A percentile compares a stretch with the other conserved stretches of the same genome.
These are phyloP conservation scores for Fusarium succisae DNA, from an alignment of 2,329 filamentous ascomycete genomes.

Conservation along the genomic window DNA sequence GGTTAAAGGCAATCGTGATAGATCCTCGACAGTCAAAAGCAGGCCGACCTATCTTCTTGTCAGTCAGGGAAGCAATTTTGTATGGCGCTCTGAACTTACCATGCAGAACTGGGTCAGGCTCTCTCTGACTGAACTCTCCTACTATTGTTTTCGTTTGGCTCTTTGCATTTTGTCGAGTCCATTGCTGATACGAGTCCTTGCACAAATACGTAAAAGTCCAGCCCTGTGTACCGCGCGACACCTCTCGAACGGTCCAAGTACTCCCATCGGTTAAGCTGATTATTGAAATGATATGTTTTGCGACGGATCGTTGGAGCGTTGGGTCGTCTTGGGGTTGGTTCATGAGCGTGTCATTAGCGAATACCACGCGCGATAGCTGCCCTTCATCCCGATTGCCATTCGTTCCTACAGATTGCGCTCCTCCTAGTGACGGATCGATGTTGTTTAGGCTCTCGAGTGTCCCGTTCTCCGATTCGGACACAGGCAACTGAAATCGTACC, in stretches of 20 bases:
- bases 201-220: slow-evolving; percentile 66
- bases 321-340: slow-evolving; percentile 61
- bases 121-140: slow-evolving; percentile 60
- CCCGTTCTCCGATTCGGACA: slow-evolving; percentile 51
- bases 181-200: slow-evolving; percentile 61
- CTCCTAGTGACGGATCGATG: slow-evolving; percentile 50
- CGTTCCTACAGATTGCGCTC: slow-evolving; percentile 32
- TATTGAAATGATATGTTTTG: slow-evolving; percentile 57
- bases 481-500: slow-evolving; percentile 54
- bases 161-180: slow-evolving; percentile 59
- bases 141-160: slow-evolving; percentile 52
- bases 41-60: slow-evolving; percentile 56
- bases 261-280: slow-evolving; percentile 59
- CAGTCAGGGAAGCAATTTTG: not conserved
- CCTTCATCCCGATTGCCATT: slow-evolving; percentile 15
- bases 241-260: slow-evolving; percentile 57
- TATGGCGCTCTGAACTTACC: slow-evolving; percentile 48
- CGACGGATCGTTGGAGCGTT: slow-evolving; percentile 58
- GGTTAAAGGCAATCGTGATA: slow-evolving; percentile 60
- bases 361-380: slow-evolving; percentile 51
- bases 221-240: slow-evolving; percentile 56
- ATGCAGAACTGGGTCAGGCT: slow-evolving; percentile 56
- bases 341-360: slow-evolving; percentile 56
- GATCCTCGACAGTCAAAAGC: slow-evolving; percentile 68
- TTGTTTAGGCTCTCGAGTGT: slow-evolving; percentile 44